Evolutionary conservation across 1,139 yeast genomes (phyloP).

Genomic region (Taphrina communis): DNA sequence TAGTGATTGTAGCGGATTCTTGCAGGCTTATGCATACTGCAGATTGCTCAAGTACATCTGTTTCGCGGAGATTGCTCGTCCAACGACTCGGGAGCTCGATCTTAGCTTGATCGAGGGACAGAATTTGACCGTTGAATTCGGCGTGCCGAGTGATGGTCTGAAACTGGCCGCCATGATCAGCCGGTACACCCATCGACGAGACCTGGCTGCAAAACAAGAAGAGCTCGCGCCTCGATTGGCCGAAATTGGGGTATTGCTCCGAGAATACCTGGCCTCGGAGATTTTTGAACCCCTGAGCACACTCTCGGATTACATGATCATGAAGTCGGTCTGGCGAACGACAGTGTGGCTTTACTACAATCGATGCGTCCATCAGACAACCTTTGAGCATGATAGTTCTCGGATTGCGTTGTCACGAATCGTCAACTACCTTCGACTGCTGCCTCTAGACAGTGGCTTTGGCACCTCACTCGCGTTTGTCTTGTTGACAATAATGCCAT

Average conservation of each 20-base stretch:
- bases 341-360: constrained; percentile 27
- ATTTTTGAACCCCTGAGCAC: not conserved
- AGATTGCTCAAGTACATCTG: constrained; percentile 34
- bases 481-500: constrained; percentile 29
- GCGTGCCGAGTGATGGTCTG: constrained; percentile 32
- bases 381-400: constrained; percentile 11
- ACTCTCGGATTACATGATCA: constrained; percentile 8
- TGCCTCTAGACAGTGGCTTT: constrained; percentile 24
- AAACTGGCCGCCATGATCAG: constrained; percentile 26
- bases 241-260: constrained; percentile 16
- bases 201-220: not conserved
- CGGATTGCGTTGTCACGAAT: constrained; percentile 11
- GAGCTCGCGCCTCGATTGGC: not conserved
- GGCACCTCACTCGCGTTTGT: constrained; percentile 35
- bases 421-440: constrained; percentile 10
- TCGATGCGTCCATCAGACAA: constrained; percentile 10
- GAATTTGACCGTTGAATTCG: constrained; percentile 12
- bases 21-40: constrained; percentile 21
- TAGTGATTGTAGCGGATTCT: not conserved
- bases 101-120: constrained; percentile 13
- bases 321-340: constrained; percentile 31
- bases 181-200: constrained; percentile 1
- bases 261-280: constrained; percentile 3
- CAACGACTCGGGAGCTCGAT: constrained; percentile 19
- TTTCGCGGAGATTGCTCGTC: constrained; percentile 33